phyloP scores from a whole-genome alignment of 208 protist species.

The Crithidia sp. region DNA sequence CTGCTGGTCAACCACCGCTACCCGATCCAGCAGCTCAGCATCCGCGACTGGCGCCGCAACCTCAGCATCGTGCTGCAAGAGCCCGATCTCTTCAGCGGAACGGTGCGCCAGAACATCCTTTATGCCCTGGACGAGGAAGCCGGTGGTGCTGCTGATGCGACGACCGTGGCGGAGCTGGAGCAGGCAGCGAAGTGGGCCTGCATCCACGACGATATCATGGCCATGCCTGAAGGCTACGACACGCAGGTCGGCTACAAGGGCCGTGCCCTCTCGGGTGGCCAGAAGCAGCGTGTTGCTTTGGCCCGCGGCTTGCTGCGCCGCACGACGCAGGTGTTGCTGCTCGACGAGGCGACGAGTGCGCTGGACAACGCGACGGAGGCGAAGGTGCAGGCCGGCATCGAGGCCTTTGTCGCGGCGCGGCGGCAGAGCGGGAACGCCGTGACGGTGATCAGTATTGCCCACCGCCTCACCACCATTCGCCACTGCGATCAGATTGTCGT shows the following conservation, averaged over 20 bases:
- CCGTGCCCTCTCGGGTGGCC: slow-evolving; percentile 59
- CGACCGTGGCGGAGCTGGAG: slow-evolving; percentile 74
- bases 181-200: slow-evolving; percentile 47
- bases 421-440: slow-evolving; percentile 29
- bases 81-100: slow-evolving; percentile 90
- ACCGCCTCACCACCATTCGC: slow-evolving; percentile 84
- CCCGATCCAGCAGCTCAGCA: slow-evolving; percentile 50
- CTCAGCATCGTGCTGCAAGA: slow-evolving; percentile 86
- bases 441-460: slow-evolving; percentile 84
- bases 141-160: background rate
- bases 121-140: slow-evolving; percentile 51
- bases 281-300: slow-evolving; percentile 80
- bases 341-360: slow-evolving; percentile 86
- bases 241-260: slow-evolving; percentile 77
- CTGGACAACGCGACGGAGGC: slow-evolving; percentile 88
- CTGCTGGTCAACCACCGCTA: slow-evolving; percentile 70
- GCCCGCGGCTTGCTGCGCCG: slow-evolving; percentile 72
- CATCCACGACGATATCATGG: slow-evolving; percentile 67
- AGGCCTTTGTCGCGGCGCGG: slow-evolving; percentile 33
- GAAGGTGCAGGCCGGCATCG: slow-evolving; percentile 70
- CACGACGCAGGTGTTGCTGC: slow-evolving; percentile 61
- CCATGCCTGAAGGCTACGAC: slow-evolving; percentile 61
- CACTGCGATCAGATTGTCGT: slow-evolving; percentile 77
- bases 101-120: slow-evolving; percentile 92
- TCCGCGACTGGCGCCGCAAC: slow-evolving; percentile 60